Evolutionary conservation across 2,329 filamentous ascomycete species (phyloP).

Genomic region (Celoporthe dispersa): DNA sequence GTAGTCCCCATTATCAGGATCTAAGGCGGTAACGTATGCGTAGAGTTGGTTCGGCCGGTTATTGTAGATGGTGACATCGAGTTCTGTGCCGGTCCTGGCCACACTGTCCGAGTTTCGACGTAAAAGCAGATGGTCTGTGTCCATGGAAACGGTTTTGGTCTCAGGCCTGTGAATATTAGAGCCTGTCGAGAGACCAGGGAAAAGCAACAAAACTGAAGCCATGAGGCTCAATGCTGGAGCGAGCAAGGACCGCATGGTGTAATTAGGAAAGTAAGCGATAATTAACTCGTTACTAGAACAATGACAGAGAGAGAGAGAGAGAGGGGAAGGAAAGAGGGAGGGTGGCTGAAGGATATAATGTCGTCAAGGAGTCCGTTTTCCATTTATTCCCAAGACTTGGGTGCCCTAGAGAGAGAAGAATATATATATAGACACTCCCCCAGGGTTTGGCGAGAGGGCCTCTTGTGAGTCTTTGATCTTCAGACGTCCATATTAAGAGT

Average conservation of each 20-base stretch:
- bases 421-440: background rate
- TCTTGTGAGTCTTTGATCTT: background rate
- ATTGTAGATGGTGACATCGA: constrained; percentile 20
- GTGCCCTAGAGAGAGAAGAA: background rate
- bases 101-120: background rate
- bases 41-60: constrained; percentile 3
- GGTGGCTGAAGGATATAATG: background rate
- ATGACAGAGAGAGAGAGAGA: background rate
- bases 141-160: background rate
- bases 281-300: background rate
- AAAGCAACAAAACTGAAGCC: background rate
- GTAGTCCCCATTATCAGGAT: background rate
- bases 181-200: background rate
- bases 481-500: background rate
- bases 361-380: background rate
- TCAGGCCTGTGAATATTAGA: background rate
- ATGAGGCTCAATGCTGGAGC: background rate
- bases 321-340: background rate
- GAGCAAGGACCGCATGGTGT: background rate
- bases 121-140: background rate
- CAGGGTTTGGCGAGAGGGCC: background rate
- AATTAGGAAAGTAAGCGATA: background rate
- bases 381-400: background rate
- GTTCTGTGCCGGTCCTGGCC: background rate
- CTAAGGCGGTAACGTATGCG: constrained; percentile 17